Percentiles rank a stretch among this genome's conserved stretches.
phyloP scores from a whole-genome alignment of 1,139 yeast genomes.

The Saccharomyces hybrid region DNA sequence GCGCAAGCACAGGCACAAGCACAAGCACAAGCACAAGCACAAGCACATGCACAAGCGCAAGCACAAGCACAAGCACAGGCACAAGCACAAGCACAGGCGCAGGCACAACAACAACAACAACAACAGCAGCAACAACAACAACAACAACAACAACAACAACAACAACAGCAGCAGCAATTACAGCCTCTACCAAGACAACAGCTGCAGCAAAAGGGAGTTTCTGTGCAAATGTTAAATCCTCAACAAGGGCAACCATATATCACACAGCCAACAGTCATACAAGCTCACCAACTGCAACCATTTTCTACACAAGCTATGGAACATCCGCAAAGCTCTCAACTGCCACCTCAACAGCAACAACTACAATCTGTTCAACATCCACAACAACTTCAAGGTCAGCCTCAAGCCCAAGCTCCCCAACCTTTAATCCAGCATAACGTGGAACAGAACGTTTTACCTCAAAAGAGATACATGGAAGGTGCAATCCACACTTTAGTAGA shows the following conservation, averaged over 20 bases:
- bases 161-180: slow-evolving; percentile 14
- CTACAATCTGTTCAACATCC: slow-evolving; percentile 3
- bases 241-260: slow-evolving; percentile 9
- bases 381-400: slow-evolving; percentile 2
- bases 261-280: slow-evolving; percentile 4
- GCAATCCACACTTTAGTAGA: slow-evolving; percentile 28
- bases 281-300: slow-evolving; percentile 7
- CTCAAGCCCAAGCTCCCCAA: slow-evolving; percentile 4
- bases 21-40: slow-evolving; percentile 17
- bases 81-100: slow-evolving; percentile 5
- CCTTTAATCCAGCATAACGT: slow-evolving; percentile 6
- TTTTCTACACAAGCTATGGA: slow-evolving; percentile 3
- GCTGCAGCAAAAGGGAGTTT: slow-evolving; percentile 11
- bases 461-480: slow-evolving; percentile 27
- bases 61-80: slow-evolving; percentile 7
- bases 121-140: slow-evolving; percentile 8
- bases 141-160: slow-evolving; percentile 12
- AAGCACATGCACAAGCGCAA: slow-evolving; percentile 8
- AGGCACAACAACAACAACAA: slow-evolving; percentile 4
- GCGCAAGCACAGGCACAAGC: slow-evolving; percentile 21
- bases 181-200: slow-evolving; percentile 6
- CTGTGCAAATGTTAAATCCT: slow-evolving; percentile 7
- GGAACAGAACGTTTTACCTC: slow-evolving; percentile 7
- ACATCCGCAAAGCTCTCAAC: slow-evolving; percentile 14
- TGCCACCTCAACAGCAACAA: slow-evolving; percentile 10